These are phyloP conservation scores for Phaeosphaeriaceae sp. DNA, from an alignment of 2,329 filamentous ascomycete genomes.

Conservation along the genomic window DNA sequence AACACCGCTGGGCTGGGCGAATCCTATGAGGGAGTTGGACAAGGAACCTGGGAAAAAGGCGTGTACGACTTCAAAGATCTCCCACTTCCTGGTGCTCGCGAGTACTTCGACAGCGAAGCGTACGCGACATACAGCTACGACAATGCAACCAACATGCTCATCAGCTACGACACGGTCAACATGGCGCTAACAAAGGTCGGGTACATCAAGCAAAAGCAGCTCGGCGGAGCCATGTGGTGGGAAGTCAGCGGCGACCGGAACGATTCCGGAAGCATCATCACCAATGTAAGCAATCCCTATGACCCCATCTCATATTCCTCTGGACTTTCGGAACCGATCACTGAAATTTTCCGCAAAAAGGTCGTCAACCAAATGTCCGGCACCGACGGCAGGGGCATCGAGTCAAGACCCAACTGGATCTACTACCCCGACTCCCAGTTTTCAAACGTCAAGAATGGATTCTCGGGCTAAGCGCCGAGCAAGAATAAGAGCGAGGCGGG, in stretches of 20 bases:
- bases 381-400: constrained; percentile 51
- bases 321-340: constrained; percentile 3
- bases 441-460: constrained; percentile 55
- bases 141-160: constrained; percentile 66
- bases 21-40: constrained; percentile 74
- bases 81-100: constrained; percentile 71
- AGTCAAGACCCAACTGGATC: constrained; percentile 55
- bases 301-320: constrained; percentile 4
- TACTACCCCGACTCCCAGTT: constrained; percentile 61
- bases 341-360: constrained; percentile 17
- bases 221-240: constrained; percentile 98
- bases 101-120: constrained; percentile 67
- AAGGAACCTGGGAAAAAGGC: constrained; percentile 78
- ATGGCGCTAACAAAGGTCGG: constrained; percentile 74
- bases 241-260: constrained; percentile 83
- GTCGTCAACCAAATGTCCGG: constrained; percentile 51
- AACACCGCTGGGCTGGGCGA: constrained; percentile 77
- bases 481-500: neutral
- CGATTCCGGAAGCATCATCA: constrained; percentile 66
- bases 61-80: constrained; percentile 90
- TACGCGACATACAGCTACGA: constrained; percentile 83
- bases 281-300: constrained; percentile 42
- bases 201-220: constrained; percentile 69
- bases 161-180: constrained; percentile 76
- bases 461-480: constrained; percentile 41